Conservation (phyloP, 148 eudicot genomes). For the Gaultheria prostrata region DNA sequence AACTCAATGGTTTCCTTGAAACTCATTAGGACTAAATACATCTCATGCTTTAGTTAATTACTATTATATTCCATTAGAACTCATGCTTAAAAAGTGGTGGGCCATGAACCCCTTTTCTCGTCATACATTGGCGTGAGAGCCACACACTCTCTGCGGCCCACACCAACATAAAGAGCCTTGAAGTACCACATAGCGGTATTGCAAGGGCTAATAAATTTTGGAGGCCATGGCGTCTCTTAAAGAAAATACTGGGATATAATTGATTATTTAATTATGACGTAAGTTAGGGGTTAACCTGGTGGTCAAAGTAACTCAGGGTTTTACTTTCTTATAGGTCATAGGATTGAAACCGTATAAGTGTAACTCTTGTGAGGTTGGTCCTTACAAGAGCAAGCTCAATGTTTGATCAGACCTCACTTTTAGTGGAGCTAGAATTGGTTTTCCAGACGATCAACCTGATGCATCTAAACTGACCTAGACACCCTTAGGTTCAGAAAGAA, state of each 20-base stretch:
- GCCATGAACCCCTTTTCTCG: neutral
- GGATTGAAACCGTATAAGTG: neutral
- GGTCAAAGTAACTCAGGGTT: neutral
- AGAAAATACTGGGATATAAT: neutral
- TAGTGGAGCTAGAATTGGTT: too few relatives aligned
- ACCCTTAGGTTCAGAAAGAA: too few relatives aligned
- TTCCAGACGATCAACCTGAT: too few relatives aligned
- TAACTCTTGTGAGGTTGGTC: too few relatives aligned
- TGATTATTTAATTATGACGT: too few relatives aligned
- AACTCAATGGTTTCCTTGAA: neutral
- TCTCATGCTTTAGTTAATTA: neutral
- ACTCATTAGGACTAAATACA: neutral
- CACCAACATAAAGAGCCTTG: neutral
- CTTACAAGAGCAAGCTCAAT: too few relatives aligned
- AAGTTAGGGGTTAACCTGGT: neutral
- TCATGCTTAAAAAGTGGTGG: neutral
- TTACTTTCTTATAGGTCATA: neutral
- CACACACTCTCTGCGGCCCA: neutral
- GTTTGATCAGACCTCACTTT: too few relatives aligned
- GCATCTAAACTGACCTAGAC: too few relatives aligned
- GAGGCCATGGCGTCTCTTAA: neutral
- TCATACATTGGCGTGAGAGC: neutral
- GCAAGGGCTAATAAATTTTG: neutral
- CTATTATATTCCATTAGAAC: neutral
- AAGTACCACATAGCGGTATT: neutral